A percentile compares a stretch with the other conserved stretches of the same genome.
These are phyloP conservation scores for Wickerhamiella cacticola DNA, from an alignment of 805 yeast genomes.

Conservation along the genomic window DNA sequence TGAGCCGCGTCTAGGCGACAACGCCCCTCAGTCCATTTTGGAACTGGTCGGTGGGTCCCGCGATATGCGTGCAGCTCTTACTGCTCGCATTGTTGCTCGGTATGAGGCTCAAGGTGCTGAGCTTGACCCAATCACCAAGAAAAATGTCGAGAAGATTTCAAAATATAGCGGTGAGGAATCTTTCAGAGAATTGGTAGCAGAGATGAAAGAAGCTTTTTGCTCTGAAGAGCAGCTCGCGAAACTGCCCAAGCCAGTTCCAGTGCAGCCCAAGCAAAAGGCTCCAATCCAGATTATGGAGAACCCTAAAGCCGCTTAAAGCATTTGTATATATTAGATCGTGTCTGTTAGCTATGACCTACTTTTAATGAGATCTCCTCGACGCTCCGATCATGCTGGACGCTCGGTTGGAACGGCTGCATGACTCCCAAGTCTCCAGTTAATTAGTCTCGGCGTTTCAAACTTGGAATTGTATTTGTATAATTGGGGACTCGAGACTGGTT, in stretches of 20 bases:
- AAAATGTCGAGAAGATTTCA: conserved; percentile 44
- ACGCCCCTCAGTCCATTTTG: conserved; percentile 76
- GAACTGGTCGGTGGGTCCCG: conserved; percentile 70
- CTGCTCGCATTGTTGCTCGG: conserved; percentile 79
- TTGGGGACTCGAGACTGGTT: too few relatives aligned
- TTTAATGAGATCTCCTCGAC: too few relatives aligned
- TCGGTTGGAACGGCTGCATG: too few relatives aligned
- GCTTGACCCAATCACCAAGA: conserved; percentile 41
- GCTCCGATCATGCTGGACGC: too few relatives aligned
- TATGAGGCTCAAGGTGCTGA: conserved; percentile 50
- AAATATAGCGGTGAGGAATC: conserved; percentile 42
- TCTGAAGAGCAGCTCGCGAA: conserved; percentile 12
- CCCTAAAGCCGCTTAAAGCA: neutral
- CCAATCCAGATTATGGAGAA: conserved; percentile 10
- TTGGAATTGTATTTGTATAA: too few relatives aligned
- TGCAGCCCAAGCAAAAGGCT: conserved; percentile 3
- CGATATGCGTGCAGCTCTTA: conserved; percentile 63
- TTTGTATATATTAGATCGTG: neutral
- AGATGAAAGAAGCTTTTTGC: conserved; percentile 39
- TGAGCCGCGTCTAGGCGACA: conserved; percentile 81
- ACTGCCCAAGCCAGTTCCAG: conserved; percentile 5
- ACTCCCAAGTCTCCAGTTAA: too few relatives aligned
- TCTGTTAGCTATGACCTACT: too few relatives aligned
- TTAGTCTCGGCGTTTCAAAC: too few relatives aligned
- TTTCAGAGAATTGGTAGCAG: conserved; percentile 53